phyloP scores from a whole-genome alignment of 164 flowering plant genomes.

The Litsea cubeba region DNA sequence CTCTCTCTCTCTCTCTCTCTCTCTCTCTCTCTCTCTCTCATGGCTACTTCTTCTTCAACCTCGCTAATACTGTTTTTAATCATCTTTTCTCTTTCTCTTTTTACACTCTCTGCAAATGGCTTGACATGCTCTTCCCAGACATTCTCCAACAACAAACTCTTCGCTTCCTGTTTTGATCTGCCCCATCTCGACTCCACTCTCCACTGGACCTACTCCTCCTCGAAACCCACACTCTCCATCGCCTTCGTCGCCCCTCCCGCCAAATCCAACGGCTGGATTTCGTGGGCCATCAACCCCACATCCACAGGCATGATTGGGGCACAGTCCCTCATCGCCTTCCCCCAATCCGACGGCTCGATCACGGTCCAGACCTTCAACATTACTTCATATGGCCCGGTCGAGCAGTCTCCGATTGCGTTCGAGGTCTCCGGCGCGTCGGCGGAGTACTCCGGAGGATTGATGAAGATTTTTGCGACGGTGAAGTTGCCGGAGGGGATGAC shows the following conservation, averaged over 20 bases:
- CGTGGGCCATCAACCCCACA: slow-evolving; percentile 63
- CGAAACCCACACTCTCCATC: slow-evolving; percentile 31
- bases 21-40: not conserved
- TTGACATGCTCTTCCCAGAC: slow-evolving; percentile 36
- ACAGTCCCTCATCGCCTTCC: slow-evolving; percentile 41
- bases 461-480: slow-evolving; percentile 44
- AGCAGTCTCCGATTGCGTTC: slow-evolving; percentile 21
- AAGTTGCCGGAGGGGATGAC: slow-evolving; percentile 24
- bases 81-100: too few species aligned
- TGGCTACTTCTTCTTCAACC: not conserved
- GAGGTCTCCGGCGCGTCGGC: slow-evolving; percentile 26
- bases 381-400: slow-evolving; percentile 18
- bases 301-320: slow-evolving; percentile 42
- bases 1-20: not conserved
- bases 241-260: slow-evolving; percentile 43
- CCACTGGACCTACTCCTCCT: slow-evolving; percentile 39
- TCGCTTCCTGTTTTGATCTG: slow-evolving; percentile 37
- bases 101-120: not conserved
- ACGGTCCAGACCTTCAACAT: slow-evolving; percentile 35
- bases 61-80: not conserved
- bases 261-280: slow-evolving; percentile 39
- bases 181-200: slow-evolving; percentile 41
- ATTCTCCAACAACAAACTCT: slow-evolving; percentile 22
- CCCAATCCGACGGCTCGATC: slow-evolving; percentile 22
- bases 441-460: slow-evolving; percentile 24